Percentiles rank a stretch among this genome's conserved stretches.
Conservation (phyloP, 306 rosid genomes). For the Cicer bijugum region DNA sequence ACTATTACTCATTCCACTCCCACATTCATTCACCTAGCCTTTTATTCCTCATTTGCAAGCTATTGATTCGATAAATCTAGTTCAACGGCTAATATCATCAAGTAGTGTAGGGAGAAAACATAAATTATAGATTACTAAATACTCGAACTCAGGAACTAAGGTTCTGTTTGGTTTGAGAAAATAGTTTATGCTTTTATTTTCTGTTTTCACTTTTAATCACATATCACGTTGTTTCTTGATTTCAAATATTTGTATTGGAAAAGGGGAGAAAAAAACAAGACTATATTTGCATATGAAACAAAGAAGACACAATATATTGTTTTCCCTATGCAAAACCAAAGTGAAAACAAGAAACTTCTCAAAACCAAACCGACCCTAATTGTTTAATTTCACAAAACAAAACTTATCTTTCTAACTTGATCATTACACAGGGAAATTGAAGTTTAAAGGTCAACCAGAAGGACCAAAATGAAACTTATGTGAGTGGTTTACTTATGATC, state of each 20-base stretch:
- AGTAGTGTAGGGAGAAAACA: neutral
- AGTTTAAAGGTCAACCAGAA: neutral
- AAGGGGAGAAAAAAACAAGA: neutral
- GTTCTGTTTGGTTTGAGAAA: neutral
- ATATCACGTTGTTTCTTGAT: neutral
- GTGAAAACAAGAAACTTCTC: neutral
- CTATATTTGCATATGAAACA: neutral
- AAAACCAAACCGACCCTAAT: neutral
- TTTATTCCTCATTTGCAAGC: constrained; percentile 17
- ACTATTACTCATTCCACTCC: neutral
- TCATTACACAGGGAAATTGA: neutral
- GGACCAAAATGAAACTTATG: neutral
- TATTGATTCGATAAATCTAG: neutral
- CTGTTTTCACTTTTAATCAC: neutral
- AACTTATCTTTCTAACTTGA: neutral
- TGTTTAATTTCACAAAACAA: neutral
- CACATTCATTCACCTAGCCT: constrained; percentile 2
- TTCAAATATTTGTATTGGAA: neutral
- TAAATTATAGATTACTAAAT: neutral
- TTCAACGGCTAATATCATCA: constrained; percentile 9
- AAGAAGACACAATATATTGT: too few species aligned
- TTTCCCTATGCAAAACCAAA: neutral
- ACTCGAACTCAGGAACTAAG: neutral
- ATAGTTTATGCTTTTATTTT: neutral
- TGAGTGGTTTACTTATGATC: too few species aligned